These are phyloP conservation scores for Thelonectria rubi DNA, from an alignment of 2,329 filamentous ascomycete species.

Conservation along the genomic window DNA sequence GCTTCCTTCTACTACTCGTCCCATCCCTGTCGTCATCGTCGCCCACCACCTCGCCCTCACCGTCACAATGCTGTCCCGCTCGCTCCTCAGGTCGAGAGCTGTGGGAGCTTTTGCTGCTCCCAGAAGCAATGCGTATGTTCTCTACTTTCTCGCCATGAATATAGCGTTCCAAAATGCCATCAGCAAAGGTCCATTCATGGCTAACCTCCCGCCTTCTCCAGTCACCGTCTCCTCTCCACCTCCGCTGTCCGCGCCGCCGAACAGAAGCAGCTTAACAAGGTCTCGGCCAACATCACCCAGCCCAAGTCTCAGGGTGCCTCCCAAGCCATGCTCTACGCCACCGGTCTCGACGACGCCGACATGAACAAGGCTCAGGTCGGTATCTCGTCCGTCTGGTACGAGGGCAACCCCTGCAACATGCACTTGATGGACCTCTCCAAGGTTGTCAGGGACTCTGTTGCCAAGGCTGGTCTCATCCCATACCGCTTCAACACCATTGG, in stretches of 20 bases:
- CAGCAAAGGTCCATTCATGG: neutral
- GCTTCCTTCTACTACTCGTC: conserved; percentile 1
- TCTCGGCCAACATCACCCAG: conserved; percentile 88
- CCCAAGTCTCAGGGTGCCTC: conserved; percentile 98
- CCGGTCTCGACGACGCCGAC: conserved; percentile 84
- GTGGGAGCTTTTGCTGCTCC: conserved; percentile 39
- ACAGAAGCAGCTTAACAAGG: conserved; percentile 77
- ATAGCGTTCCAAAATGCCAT: neutral
- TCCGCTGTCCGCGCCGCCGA: conserved; percentile 57
- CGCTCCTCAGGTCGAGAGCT: conserved; percentile 42
- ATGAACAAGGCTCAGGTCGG: conserved; percentile 98
- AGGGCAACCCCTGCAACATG: conserved; percentile 99
- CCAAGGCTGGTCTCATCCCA: conserved; percentile 80
- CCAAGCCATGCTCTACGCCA: conserved; percentile 98
- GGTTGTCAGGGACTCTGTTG: conserved; percentile 70
- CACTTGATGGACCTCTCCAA: conserved; percentile 91
- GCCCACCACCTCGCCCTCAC: conserved; percentile 10
- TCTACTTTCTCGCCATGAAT: neutral
- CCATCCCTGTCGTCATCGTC: conserved; percentile 15
- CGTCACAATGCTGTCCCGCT: conserved; percentile 44
- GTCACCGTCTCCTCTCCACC: conserved; percentile 60
- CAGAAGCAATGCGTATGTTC: conserved; percentile 42
- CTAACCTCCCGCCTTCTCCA: conserved; percentile 38
- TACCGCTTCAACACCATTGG: conserved; percentile 99
- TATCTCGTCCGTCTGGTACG: conserved; percentile 98